Percentiles rank a stretch among this genome's conserved stretches.
Conservation (phyloP, 352 stramenopile genomes). For the Phytophthora podocarpi region DNA sequence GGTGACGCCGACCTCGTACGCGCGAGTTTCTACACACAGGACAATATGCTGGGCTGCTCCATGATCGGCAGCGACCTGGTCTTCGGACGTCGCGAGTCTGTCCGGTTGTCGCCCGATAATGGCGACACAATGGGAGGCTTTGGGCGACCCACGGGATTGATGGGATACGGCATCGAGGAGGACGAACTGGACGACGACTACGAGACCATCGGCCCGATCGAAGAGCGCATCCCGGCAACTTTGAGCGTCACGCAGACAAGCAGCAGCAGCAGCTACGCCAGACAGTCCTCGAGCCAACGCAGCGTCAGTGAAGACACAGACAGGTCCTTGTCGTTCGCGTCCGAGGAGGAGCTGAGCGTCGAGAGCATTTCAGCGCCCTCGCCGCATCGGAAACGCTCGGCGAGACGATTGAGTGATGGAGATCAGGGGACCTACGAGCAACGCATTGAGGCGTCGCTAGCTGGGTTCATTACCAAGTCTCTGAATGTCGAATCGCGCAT, state of each 20-base stretch:
- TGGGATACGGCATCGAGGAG: slow-evolving; percentile 43
- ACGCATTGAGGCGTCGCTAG: slow-evolving; percentile 66
- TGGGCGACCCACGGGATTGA: slow-evolving; percentile 33
- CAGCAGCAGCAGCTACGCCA: slow-evolving; percentile 27
- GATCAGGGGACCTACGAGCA: slow-evolving; percentile 65
- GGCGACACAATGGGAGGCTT: slow-evolving; percentile 24
- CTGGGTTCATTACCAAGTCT: slow-evolving; percentile 58
- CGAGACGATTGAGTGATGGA: slow-evolving; percentile 47
- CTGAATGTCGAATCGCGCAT: slow-evolving; percentile 47
- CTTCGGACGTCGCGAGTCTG: slow-evolving; percentile 42
- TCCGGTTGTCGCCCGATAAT: slow-evolving; percentile 9
- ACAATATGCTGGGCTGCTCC: slow-evolving; percentile 35
- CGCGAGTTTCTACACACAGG: slow-evolving; percentile 53
- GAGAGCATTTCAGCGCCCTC: slow-evolving; percentile 36
- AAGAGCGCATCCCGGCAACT: slow-evolving; percentile 25
- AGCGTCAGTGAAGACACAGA: slow-evolving; percentile 73
- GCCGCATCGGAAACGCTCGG: slow-evolving; percentile 32
- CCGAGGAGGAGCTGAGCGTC: slow-evolving; percentile 53
- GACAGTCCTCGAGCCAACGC: slow-evolving; percentile 41
- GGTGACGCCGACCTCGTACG: slow-evolving; percentile 42
- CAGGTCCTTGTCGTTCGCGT: slow-evolving; percentile 64
- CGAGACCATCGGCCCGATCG: slow-evolving; percentile 33
- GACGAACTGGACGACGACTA: slow-evolving; percentile 41
- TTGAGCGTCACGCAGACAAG: slow-evolving; percentile 20
- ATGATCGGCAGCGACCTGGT: slow-evolving; percentile 56